A percentile compares a stretch with the other conserved stretches of the same genome.
Evolutionary conservation across 2,329 filamentous ascomycete genomes (phyloP).

Genomic region (Didymella pinodella): DNA sequence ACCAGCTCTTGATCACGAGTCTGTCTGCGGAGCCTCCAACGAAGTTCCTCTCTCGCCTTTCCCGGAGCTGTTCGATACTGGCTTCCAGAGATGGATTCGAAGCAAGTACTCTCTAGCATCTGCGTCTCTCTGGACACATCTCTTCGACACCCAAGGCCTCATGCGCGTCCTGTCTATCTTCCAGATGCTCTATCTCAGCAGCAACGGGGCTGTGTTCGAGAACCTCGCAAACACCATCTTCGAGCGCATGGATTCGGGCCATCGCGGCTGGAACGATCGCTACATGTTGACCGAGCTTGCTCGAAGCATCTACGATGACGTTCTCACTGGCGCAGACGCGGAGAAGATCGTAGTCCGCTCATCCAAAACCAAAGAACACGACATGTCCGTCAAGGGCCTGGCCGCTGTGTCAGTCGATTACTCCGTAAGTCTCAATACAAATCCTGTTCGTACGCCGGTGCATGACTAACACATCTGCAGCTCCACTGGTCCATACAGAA

Average conservation of each 20-base stretch:
- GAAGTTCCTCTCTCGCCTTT: slow-evolving; percentile 69
- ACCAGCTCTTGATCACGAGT: slow-evolving; percentile 62
- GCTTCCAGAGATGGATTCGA: slow-evolving; percentile 79
- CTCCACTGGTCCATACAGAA: slow-evolving; percentile 70
- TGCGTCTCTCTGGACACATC: slow-evolving; percentile 67
- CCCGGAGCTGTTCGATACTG: slow-evolving; percentile 73
- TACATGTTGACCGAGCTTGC: slow-evolving; percentile 81
- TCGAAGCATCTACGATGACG: slow-evolving; percentile 70
- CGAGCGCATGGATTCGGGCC: slow-evolving; percentile 70
- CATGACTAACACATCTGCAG: slow-evolving; percentile 18
- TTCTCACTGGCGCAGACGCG: slow-evolving; percentile 59
- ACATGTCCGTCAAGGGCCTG: slow-evolving; percentile 69
- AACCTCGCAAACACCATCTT: slow-evolving; percentile 75
- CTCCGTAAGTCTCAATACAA: slow-evolving; percentile 58
- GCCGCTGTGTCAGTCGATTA: slow-evolving; percentile 72
- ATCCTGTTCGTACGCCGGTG: not conserved
- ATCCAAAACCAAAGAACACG: slow-evolving; percentile 56
- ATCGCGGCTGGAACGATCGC: slow-evolving; percentile 76
- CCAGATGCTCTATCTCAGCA: slow-evolving; percentile 77
- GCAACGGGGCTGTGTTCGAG: slow-evolving; percentile 73
- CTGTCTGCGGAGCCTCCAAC: slow-evolving; percentile 59
- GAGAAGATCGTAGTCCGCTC: slow-evolving; percentile 69
- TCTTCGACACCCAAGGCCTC: slow-evolving; percentile 75
- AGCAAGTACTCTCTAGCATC: slow-evolving; percentile 77
- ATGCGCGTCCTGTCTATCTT: slow-evolving; percentile 71